A percentile compares a stretch with the other conserved stretches of the same genome.
Conservation (phyloP, 306 rosid species). For the Cicer cuneatum region DNA sequence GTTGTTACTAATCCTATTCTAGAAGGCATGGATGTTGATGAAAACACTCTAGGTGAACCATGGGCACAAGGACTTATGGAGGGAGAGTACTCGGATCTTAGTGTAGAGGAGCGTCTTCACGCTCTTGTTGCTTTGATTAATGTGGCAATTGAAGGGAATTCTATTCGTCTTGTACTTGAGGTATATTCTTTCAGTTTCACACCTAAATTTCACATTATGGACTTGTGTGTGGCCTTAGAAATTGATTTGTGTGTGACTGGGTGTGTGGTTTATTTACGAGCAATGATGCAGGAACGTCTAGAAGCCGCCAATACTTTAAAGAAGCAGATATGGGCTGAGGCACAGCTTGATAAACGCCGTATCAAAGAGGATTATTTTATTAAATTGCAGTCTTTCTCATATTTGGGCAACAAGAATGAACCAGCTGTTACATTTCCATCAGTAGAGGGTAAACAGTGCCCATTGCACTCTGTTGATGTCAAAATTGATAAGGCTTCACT, state of each 20-base stretch:
- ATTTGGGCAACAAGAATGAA: conserved; percentile 52
- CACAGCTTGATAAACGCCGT: conserved; percentile 73
- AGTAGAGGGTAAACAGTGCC: conserved; percentile 50
- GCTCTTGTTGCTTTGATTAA: conserved; percentile 72
- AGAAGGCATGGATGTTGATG: conserved; percentile 62
- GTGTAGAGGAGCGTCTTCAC: conserved; percentile 78
- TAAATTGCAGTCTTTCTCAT: conserved; percentile 49
- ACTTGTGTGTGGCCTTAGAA: conserved; percentile 11
- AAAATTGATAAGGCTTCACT: conserved; percentile 46
- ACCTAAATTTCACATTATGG: background rate
- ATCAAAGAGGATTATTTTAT: conserved; percentile 58
- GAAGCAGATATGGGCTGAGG: conserved; percentile 81
- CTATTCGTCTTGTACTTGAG: conserved; percentile 70
- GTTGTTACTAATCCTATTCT: conserved; percentile 39
- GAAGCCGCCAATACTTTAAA: conserved; percentile 82
- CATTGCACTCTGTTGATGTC: conserved; percentile 41
- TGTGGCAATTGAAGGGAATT: conserved; percentile 74
- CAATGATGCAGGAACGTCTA: conserved; percentile 71
- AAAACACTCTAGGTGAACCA: conserved; percentile 63
- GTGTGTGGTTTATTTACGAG: conserved; percentile 27
- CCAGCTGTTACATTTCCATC: conserved; percentile 44
- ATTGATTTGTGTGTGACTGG: background rate
- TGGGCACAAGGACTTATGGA: conserved; percentile 81
- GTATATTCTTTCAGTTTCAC: conserved; percentile 46
- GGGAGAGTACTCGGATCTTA: conserved; percentile 81